Conservation (phyloP, 345 rosid species). For the Geranium brycei region DNA sequence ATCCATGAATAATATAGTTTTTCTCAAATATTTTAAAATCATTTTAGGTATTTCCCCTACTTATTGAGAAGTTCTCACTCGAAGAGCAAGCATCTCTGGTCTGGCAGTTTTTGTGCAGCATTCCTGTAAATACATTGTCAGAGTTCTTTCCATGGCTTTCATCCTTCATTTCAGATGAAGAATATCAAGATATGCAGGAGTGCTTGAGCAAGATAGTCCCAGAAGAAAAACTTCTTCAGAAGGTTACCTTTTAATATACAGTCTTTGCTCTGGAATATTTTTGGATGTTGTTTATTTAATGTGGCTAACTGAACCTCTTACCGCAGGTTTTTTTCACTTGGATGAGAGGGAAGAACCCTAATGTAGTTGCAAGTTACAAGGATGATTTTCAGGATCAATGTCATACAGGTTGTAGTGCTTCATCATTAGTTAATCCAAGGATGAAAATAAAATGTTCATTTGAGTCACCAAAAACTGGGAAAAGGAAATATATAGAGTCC, state of each 20-base stretch:
- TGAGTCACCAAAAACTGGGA: slow-evolving; percentile 42
- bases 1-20: slow-evolving; percentile 4
- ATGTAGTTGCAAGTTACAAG: slow-evolving; percentile 13
- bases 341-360: slow-evolving; percentile 38
- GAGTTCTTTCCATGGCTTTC: slow-evolving; percentile 53
- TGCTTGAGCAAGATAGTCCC: slow-evolving; percentile 51
- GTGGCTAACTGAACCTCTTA: neutral
- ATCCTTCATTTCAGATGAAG: slow-evolving; percentile 40
- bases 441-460: slow-evolving; percentile 36
- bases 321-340: slow-evolving; percentile 69
- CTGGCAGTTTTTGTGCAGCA: slow-evolving; percentile 65
- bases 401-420: slow-evolving; percentile 26
- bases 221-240: slow-evolving; percentile 50
- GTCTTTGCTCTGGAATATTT: slow-evolving; percentile 2
- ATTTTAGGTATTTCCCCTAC: slow-evolving; percentile 51
- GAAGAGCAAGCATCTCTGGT: slow-evolving; percentile 55
- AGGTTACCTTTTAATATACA: slow-evolving; percentile 24
- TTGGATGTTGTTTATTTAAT: slow-evolving; percentile 2
- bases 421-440: slow-evolving; percentile 22
- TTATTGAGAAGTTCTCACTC: slow-evolving; percentile 42
- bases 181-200: slow-evolving; percentile 30
- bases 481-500: slow-evolving; percentile 58
- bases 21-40: slow-evolving; percentile 4
- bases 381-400: slow-evolving; percentile 25
- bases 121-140: slow-evolving; percentile 50